These are phyloP conservation scores for Vanderwaltozyma verrucispora DNA, from an alignment of 805 yeast species.

Conservation along the genomic window DNA sequence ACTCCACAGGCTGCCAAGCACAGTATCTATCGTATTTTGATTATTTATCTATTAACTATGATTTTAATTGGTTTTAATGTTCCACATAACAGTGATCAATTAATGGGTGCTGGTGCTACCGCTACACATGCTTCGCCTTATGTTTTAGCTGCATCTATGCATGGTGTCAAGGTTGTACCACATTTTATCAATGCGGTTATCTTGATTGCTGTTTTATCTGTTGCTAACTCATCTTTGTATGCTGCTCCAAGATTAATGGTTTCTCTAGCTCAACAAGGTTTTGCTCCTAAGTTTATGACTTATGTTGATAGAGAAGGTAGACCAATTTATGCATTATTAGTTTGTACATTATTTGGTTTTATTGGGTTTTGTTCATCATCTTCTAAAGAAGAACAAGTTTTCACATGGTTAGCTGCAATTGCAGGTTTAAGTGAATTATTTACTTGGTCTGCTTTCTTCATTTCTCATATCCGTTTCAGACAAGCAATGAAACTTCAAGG, in stretches of 20 bases:
- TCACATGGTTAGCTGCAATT: slow-evolving; percentile 51
- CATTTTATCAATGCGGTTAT: slow-evolving; percentile 68
- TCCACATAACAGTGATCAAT: slow-evolving; percentile 42
- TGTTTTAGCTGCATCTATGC: slow-evolving; percentile 57
- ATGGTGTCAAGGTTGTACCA: slow-evolving; percentile 55
- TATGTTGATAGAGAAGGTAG: slow-evolving; percentile 50
- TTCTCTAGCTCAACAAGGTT: slow-evolving; percentile 63
- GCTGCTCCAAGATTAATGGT: slow-evolving; percentile 64
- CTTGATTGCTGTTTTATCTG: slow-evolving; percentile 61
- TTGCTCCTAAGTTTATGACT: slow-evolving; percentile 46
- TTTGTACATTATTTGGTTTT: slow-evolving; percentile 44
- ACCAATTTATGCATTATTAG: slow-evolving; percentile 44
- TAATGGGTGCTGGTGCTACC: slow-evolving; percentile 41
- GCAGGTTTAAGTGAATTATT: slow-evolving; percentile 51
- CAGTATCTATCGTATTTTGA: slow-evolving; percentile 51
- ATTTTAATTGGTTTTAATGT: slow-evolving; percentile 48
- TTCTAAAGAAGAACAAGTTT: slow-evolving; percentile 40
- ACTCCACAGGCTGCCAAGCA: slow-evolving; percentile 58
- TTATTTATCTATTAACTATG: slow-evolving; percentile 47
- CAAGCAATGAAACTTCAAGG: slow-evolving; percentile 43
- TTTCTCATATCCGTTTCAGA: slow-evolving; percentile 46
- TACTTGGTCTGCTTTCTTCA: slow-evolving; percentile 48
- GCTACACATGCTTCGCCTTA: slow-evolving; percentile 61
- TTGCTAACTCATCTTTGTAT: slow-evolving; percentile 66
- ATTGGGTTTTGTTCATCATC: slow-evolving; percentile 54